phyloP scores from a whole-genome alignment of 208 protist genomes.

The Trypanosoma caninum region DNA sequence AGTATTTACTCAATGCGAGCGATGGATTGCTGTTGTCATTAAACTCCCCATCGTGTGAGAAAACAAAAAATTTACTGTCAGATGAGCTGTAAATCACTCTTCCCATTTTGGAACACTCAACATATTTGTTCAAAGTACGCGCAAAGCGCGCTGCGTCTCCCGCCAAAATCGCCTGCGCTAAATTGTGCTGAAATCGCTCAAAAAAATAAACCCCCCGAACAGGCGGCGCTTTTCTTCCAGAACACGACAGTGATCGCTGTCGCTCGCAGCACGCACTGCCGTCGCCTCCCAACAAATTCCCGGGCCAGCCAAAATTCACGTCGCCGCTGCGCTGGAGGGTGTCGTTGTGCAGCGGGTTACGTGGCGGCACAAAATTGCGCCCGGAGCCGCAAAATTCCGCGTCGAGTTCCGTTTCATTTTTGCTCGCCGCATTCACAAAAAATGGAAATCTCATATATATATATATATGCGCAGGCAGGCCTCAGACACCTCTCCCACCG shows the following conservation, averaged over 20 bases:
- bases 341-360: no score
- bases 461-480: no score
- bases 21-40: background rate
- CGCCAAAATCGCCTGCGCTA: constrained; percentile 24
- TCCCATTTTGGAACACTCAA: background rate
- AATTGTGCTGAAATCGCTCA: constrained; percentile 32
- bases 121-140: constrained; percentile 16
- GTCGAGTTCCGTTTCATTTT: background rate
- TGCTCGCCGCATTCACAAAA: background rate
- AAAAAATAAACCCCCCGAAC: constrained; percentile 3
- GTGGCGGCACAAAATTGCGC: background rate
- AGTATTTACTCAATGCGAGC: background rate
- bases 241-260: background rate
- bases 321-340: no score
- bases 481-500: no score
- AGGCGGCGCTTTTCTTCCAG: background rate
- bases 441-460: background rate
- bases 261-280: background rate
- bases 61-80: background rate
- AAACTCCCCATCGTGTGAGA: background rate
- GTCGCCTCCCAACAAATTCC: background rate
- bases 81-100: background rate
- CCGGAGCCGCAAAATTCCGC: background rate
- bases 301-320: no score
- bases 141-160: constrained; percentile 18